phyloP scores from a whole-genome alignment of 202 grass and related monocot species.

The Cymbopogon flexuosus region DNA sequence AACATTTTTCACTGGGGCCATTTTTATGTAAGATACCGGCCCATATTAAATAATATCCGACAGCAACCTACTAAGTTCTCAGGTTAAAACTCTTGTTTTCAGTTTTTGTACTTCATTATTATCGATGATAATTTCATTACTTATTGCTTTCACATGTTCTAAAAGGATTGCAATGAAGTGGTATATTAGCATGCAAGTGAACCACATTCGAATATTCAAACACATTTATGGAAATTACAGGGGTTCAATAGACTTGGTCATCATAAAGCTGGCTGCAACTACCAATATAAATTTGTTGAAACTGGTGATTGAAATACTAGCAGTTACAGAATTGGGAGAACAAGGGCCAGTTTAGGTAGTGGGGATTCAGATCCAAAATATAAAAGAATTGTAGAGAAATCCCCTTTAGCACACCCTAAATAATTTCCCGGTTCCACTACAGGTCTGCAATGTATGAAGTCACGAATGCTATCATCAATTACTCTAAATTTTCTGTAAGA shows the following conservation, averaged over 20 bases:
- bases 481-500: not conserved
- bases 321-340: not conserved
- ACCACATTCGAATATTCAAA: not conserved
- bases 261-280: not conserved
- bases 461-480: not conserved
- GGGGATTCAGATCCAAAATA: not conserved
- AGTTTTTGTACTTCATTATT: not conserved
- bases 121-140: not conserved
- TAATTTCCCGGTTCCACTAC: not conserved
- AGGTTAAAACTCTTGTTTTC: not conserved
- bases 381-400: not conserved
- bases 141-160: not conserved
- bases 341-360: not conserved
- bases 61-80: not conserved
- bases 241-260: not conserved
- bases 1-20: not conserved
- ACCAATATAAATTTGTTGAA: not conserved
- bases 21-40: not conserved
- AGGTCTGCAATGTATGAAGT: not conserved
- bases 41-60: not conserved
- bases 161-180: not conserved
- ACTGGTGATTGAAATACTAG: not conserved
- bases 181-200: not conserved
- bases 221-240: not conserved
- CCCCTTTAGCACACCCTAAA: not conserved